Base-by-base conservation (phyloP, 1,284 basidiomycete species). In the Marasmius tenuissimus region DNA sequence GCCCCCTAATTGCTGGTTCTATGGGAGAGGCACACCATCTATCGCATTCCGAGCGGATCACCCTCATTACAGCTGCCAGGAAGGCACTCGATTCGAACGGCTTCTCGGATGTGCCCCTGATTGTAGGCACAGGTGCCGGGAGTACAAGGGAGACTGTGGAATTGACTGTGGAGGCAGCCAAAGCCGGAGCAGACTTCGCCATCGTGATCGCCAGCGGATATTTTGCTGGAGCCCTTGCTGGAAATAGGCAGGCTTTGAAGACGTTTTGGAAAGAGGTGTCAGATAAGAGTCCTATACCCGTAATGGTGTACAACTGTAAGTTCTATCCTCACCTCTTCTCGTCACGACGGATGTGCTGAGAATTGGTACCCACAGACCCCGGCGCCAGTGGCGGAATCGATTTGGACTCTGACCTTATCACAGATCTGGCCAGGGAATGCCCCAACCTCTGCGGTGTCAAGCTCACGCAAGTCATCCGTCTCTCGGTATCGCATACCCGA, bases 281-380 rank as follows among this genome's bases (percentile, higher is more conserved):
- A 16, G 81, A 86, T 67, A 88, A 86, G 67, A 92, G 89, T 62
- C 92, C 93, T 2, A 85, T 97, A 63, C 94, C 94, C 4, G 85
- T 96, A 61, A 88, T 97, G 72, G 85, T 96, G 62, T 97, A 97
- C 80, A 97, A 96, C 73, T 96, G 91, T 91, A 68, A 75, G 87
- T 76, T 33, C 62, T n/a, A 53, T 60, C 35, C 40, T 48, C 27
- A 27, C 27, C 27, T 27, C 27, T 27, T 27, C 27, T 27, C 27
- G 66, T 57, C 53, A 55, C 42, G 42, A 34, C 56, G 34, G 42
- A 27, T 52, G 39, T 39, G 10, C 38, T 59, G 63, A 37, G 18
- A 12, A 20, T 55, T 61, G 20, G 61, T 57, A 34, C 58, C 63
- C 2, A 34, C 66, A 92, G 91, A 88, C 77, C 93, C 93, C 68